Evolutionary conservation across 495 filamentous ascomycete species (phyloP).

Genomic region (Penicillium cataractarum): DNA sequence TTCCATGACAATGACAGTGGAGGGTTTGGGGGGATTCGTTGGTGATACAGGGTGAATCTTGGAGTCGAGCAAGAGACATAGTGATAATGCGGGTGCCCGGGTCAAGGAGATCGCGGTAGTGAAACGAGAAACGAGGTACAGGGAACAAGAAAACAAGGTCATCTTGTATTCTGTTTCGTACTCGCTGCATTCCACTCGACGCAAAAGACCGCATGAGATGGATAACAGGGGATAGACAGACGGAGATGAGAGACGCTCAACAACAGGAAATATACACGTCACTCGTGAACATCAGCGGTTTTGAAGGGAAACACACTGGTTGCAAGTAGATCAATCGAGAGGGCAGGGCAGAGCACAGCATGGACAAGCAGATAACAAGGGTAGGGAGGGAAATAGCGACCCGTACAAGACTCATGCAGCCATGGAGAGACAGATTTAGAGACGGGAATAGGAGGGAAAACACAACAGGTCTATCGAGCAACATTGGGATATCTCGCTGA

Average conservation of each 20-base stretch:
- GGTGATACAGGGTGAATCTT: slow-evolving; percentile 3
- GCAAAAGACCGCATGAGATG: not conserved
- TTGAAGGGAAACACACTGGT: slow-evolving; percentile 16
- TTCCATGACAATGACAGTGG: slow-evolving; percentile 4
- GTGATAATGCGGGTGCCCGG: not conserved
- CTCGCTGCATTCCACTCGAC: not conserved
- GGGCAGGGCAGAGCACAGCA: slow-evolving; percentile 17
- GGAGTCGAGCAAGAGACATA: not conserved
- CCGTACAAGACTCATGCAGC: not conserved
- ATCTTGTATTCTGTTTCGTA: not conserved
- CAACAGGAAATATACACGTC: slow-evolving; percentile 39
- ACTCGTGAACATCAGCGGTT: slow-evolving; percentile 44
- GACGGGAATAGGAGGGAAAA: not conserved
- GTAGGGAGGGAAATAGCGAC: not conserved
- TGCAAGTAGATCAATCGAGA: slow-evolving; percentile 27
- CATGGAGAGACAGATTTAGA: not conserved
- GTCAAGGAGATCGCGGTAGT: not conserved
- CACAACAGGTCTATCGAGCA: slow-evolving; percentile 32
- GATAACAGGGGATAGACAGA: slow-evolving; percentile 6
- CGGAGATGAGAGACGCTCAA: slow-evolving; percentile 24
- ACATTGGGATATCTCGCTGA: slow-evolving; percentile 31
- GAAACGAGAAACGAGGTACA: not conserved
- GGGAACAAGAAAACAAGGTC: not conserved
- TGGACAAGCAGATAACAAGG: not conserved
- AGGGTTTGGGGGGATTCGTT: not conserved